These are phyloP conservation scores for Hysterium pulicare DNA, from an alignment of 2,329 filamentous ascomycete genomes.

Conservation along the genomic window DNA sequence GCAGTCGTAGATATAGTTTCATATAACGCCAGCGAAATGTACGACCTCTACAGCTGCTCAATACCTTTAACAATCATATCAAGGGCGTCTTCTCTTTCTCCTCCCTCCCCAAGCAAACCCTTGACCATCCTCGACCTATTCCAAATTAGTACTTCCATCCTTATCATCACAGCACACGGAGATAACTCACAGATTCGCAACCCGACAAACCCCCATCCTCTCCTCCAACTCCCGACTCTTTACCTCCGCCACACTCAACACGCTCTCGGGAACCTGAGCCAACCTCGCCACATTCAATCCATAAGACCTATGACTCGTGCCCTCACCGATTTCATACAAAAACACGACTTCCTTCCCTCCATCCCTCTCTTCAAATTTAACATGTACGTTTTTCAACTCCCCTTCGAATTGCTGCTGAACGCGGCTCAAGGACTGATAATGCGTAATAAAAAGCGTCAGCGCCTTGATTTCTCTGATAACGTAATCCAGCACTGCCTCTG, in stretches of 20 bases:
- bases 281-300: slow-evolving; percentile 88
- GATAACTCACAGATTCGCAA: slow-evolving; percentile 35
- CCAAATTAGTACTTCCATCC: not conserved
- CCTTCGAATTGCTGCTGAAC: slow-evolving; percentile 66
- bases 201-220: slow-evolving; percentile 40
- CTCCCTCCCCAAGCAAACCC: slow-evolving; percentile 15
- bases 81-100: slow-evolving; percentile 25
- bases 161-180: not conserved
- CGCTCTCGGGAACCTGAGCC: slow-evolving; percentile 71
- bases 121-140: slow-evolving; percentile 21
- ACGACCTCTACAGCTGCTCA: slow-evolving; percentile 45
- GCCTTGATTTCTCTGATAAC: slow-evolving; percentile 71
- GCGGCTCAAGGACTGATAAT: slow-evolving; percentile 84
- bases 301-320: slow-evolving; percentile 90
- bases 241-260: slow-evolving; percentile 74
- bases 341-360: slow-evolving; percentile 79
- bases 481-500: slow-evolving; percentile 83
- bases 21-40: too few species aligned
- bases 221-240: slow-evolving; percentile 81
- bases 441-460: slow-evolving; percentile 92
- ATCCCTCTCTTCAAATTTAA: slow-evolving; percentile 66
- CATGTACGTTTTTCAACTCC: slow-evolving; percentile 83
- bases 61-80: slow-evolving; percentile 42
- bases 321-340: slow-evolving; percentile 85
- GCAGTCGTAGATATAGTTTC: too few species aligned